Evolutionary conservation across 805 yeast species (phyloP).

Genomic region (Saturnispora dispora): DNA sequence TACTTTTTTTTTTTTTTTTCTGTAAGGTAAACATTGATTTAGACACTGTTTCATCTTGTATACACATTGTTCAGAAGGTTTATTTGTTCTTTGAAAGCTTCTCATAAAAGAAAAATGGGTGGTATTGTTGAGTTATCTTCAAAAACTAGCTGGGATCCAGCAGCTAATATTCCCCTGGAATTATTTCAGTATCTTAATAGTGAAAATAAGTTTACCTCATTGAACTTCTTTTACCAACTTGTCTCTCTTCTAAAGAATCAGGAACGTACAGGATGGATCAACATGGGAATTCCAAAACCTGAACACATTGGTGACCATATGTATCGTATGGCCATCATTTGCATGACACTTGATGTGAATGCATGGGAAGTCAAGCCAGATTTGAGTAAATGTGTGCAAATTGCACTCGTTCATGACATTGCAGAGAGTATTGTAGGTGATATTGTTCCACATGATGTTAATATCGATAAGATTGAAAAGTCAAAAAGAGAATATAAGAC

Average conservation of each 20-base stretch:
- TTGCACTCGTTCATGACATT: conserved; percentile 86
- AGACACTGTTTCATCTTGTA: background rate
- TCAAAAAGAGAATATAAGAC: conserved; percentile 73
- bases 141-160: conserved; percentile 35
- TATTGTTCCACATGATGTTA: conserved; percentile 70
- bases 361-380: conserved; percentile 24
- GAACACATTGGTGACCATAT: conserved; percentile 89
- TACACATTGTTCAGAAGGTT: background rate
- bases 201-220: conserved; percentile 21
- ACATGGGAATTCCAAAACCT: conserved; percentile 45
- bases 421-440: conserved; percentile 95
- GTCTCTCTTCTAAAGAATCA: conserved; percentile 66
- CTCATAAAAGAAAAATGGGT: background rate
- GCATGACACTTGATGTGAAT: conserved; percentile 50
- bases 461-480: conserved; percentile 67
- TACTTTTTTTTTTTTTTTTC: background rate
- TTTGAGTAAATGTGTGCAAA: conserved; percentile 64
- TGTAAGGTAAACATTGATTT: background rate
- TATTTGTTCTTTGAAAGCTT: background rate
- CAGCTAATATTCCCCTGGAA: conserved; percentile 32
- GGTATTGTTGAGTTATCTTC: background rate
- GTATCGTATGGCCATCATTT: conserved; percentile 84
- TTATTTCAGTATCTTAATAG: conserved; percentile 25
- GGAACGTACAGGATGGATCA: conserved; percentile 91
- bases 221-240: conserved; percentile 41